Evolutionary conservation across 2,329 filamentous ascomycete genomes (phyloP).

Genomic region (Thermothelomyces thermophilus): DNA sequence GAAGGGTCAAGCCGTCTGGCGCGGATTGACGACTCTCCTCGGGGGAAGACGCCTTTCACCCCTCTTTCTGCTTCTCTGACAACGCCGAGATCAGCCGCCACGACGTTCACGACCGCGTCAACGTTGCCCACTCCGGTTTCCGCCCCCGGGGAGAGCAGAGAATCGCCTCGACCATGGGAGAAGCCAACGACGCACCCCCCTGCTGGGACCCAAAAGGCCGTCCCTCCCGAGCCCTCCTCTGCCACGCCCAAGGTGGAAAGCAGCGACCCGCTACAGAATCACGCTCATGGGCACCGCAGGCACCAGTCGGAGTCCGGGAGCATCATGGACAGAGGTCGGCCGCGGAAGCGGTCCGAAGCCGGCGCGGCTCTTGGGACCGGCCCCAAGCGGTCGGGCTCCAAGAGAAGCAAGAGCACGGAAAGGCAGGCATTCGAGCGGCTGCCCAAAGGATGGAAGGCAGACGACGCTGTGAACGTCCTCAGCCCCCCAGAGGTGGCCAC

Average conservation of each 20-base stretch:
- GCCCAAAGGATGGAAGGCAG: slow-evolving; percentile 50
- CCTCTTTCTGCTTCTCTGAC: slow-evolving; percentile 38
- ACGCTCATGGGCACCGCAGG: slow-evolving; percentile 39
- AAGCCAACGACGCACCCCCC: slow-evolving; percentile 23
- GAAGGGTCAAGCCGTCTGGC: slow-evolving; percentile 37
- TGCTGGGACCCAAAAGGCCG: slow-evolving; percentile 27
- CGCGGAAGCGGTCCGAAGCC: slow-evolving; percentile 46
- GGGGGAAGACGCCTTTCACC: slow-evolving; percentile 39
- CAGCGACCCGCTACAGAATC: slow-evolving; percentile 24
- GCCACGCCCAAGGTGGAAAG: slow-evolving; percentile 29
- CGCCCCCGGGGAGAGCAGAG: slow-evolving; percentile 39
- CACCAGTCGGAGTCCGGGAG: slow-evolving; percentile 51
- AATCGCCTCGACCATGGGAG: slow-evolving; percentile 42
- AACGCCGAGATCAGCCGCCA: slow-evolving; percentile 40
- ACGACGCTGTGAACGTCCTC: slow-evolving; percentile 45
- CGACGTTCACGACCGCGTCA: slow-evolving; percentile 31
- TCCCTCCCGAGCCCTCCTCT: slow-evolving; percentile 23
- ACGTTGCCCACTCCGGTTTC: slow-evolving; percentile 45
- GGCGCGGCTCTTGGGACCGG: slow-evolving; percentile 28
- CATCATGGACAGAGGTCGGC: slow-evolving; percentile 57
- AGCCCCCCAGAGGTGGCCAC: slow-evolving; percentile 42
- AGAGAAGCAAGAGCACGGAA: slow-evolving; percentile 45
- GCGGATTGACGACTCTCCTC: slow-evolving; percentile 42
- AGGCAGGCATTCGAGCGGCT: slow-evolving; percentile 53
- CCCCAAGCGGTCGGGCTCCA: slow-evolving; percentile 36